These are phyloP conservation scores for Chaetoscypha palmicola DNA, from an alignment of 2,329 filamentous ascomycete species.

Conservation along the genomic window DNA sequence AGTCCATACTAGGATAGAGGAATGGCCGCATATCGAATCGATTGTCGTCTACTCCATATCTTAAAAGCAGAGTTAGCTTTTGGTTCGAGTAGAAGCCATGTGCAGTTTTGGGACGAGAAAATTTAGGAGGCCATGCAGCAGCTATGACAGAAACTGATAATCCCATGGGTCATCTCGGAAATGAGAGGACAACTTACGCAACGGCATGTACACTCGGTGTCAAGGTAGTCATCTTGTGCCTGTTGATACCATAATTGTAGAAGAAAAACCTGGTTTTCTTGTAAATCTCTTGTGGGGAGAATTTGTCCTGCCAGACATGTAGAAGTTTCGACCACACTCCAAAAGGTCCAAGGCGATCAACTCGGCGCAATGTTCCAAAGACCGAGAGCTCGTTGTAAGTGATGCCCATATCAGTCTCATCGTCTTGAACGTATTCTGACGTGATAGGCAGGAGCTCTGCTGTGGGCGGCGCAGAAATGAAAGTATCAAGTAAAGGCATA, in stretches of 20 bases:
- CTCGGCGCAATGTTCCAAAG: conserved; percentile 40
- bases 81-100: not conserved
- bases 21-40: conserved; percentile 49
- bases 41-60: conserved; percentile 43
- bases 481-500: conserved; percentile 58
- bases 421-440: conserved; percentile 45
- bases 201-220: conserved; percentile 32
- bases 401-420: conserved; percentile 43
- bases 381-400: conserved; percentile 41
- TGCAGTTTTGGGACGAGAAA: not conserved
- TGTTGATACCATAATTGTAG: conserved; percentile 47
- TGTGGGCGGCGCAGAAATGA: conserved; percentile 56
- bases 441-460: conserved; percentile 62
- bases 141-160: too few species aligned
- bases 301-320: conserved; percentile 38
- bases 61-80: not conserved
- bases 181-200: not conserved
- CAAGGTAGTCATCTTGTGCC: conserved; percentile 43
- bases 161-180: too few species aligned
- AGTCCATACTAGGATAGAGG: conserved; percentile 37
- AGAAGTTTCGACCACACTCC: conserved; percentile 41
- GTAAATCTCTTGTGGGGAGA: conserved; percentile 37
- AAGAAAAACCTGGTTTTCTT: conserved; percentile 41
- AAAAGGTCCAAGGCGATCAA: conserved; percentile 41
- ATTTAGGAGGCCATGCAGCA: too few species aligned